A percentile compares a stretch with the other conserved stretches of the same genome.
These are phyloP conservation scores for Sarocladiaceae sp. DNA, from an alignment of 2,329 filamentous ascomycete species.

Conservation along the genomic window DNA sequence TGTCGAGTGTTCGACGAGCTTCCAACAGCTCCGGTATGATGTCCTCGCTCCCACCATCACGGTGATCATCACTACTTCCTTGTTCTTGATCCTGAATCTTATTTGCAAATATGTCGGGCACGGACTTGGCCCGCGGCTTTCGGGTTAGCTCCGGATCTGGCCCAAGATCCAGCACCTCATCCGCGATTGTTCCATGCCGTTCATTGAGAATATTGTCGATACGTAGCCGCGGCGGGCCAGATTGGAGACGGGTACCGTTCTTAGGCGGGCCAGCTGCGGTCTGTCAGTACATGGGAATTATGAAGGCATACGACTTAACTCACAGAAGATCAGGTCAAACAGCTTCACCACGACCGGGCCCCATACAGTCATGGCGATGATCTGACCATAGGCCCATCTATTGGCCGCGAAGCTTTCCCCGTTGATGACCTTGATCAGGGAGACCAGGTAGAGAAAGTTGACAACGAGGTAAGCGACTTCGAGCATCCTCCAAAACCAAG, in stretches of 20 bases:
- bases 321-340: conserved; percentile 33
- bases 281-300: conserved; percentile 15
- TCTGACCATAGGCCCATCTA: conserved; percentile 33
- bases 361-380: conserved; percentile 35
- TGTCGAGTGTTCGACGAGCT: not conserved
- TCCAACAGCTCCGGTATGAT: not conserved
- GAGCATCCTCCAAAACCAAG: conserved; percentile 29
- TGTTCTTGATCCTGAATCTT: conserved; percentile 3
- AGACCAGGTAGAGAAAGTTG: conserved; percentile 34
- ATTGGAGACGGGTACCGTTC: conserved; percentile 30
- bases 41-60: not conserved
- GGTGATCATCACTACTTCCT: not conserved
- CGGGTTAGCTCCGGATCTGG: not conserved
- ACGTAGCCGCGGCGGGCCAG: conserved; percentile 31
- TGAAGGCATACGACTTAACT: conserved; percentile 13
- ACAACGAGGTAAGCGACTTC: conserved; percentile 32
- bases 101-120: not conserved
- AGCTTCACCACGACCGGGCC: conserved; percentile 35
- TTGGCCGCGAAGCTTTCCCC: conserved; percentile 30
- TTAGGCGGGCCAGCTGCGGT: conserved; percentile 30
- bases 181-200: conserved; percentile 16
- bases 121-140: conserved; percentile 2
- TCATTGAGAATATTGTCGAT: conserved; percentile 36
- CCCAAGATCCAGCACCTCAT: conserved; percentile 10
- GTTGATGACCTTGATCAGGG: conserved; percentile 30